Evolutionary conservation across 768 basidiomycete genomes (phyloP), one percentile per base, ranked within the genome.

Genomic region (Ephemerocybe angulata): DNA sequence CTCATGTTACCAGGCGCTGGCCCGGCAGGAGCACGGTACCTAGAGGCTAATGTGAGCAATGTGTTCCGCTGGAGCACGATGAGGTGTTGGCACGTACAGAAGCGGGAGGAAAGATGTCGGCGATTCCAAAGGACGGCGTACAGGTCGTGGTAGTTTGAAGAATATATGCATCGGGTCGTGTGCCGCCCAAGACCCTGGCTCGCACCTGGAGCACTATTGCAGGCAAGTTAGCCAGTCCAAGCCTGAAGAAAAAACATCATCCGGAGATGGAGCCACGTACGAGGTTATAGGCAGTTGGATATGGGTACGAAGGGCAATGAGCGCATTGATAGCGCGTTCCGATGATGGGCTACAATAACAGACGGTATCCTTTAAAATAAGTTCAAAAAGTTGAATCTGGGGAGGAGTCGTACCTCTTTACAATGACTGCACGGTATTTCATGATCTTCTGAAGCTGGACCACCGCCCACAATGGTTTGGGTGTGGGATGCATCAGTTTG

Each of bases 261-360:
- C 38, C 52, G 46, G 22, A 42, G 11, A 29, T 6, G 17, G 48
- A 47, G 40, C 7, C 3, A 67, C 82, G 54, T 65, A 96, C 94
- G 63, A 97, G 70, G 66, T 81, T 95, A 67, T 82, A 94, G 10
- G 82, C 67, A 19, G 71, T 72, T 0, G 91, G 85, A 35, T 74
- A 75, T 3, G 21, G 25, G 8, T 22, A 22, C 21, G 93, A 93
- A 0, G 91, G 83, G 63, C 95, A 98, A 57, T 86, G 88, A 13
- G 88, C 91, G 65, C 95, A 98, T 65, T 97, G 94, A 67, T 88
- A 98, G 40, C 94, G 78, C 43, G 80, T 72, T 4, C 95, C 93
- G 50, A 84, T 68, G 53, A 96, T 93, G 25, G 76, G 70, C 89
- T 93, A 61, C 10, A 3, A 47, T 29, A 24, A 56, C 44, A 21